Conservation (phyloP, 169 alveolate species). For the Plasmodium reichenowi region DNA sequence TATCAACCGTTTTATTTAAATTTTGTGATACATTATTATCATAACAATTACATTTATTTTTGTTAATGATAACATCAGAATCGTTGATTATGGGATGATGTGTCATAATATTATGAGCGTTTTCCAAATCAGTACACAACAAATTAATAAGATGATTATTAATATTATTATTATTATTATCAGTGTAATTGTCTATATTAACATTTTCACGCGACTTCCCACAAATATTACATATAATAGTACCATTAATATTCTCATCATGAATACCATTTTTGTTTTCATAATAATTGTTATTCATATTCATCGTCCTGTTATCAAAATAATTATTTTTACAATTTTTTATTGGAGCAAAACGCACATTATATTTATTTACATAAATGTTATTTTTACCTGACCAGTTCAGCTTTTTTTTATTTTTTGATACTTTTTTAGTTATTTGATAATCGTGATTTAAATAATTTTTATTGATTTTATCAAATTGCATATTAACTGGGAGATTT, state of each 20-base stretch:
- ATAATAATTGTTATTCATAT: conserved; percentile 9
- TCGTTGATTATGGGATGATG: no score
- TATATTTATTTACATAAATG: conserved; percentile 31
- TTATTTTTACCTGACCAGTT: conserved; percentile 59
- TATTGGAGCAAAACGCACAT: conserved; percentile 20
- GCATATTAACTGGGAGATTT: background rate
- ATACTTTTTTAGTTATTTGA: conserved; percentile 26
- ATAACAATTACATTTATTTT: no score
- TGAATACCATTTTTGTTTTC: conserved; percentile 1
- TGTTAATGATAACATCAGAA: no score
- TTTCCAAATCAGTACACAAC: no score
- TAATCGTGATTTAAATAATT: conserved; percentile 21
- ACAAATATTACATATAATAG: background rate
- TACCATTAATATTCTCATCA: background rate
- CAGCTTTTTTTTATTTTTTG: conserved; percentile 37
- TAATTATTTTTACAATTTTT: conserved; percentile 20
- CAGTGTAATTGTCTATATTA: background rate
- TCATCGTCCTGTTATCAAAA: conserved; percentile 19
- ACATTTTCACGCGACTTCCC: background rate
- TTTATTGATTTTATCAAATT: background rate
- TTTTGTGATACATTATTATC: no score
- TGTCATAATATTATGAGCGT: no score
- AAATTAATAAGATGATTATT: no score
- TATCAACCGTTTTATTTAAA: no score
- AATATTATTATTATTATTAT: background rate